Evolutionary conservation across 257 asterid genomes (phyloP).

Genomic region (Solanum phureja): DNA sequence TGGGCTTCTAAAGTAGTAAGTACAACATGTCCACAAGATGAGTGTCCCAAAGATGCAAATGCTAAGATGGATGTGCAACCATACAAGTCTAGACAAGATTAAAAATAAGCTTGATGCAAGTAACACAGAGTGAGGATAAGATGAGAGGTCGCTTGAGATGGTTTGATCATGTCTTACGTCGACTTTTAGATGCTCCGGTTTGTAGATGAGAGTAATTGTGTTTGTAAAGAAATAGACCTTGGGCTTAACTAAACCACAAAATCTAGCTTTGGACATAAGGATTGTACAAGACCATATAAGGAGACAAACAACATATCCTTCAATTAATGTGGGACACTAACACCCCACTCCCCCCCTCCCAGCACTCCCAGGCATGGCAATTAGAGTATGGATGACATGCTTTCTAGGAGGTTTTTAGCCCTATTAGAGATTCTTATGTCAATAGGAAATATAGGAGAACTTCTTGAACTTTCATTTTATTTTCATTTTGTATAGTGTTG

Average conservation of each 20-base stretch:
- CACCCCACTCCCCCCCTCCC: background rate
- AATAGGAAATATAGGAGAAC: background rate
- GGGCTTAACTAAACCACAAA: background rate
- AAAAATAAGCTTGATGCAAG: too few relatives aligned
- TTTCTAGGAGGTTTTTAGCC: background rate
- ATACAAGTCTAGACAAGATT: too few relatives aligned
- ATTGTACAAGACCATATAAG: background rate
- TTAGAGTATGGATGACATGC: background rate
- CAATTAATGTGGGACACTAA: background rate
- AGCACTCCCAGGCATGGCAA: background rate
- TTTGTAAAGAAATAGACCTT: too few relatives aligned
- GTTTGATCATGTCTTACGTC: too few relatives aligned
- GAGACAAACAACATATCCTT: background rate
- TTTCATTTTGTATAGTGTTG: background rate
- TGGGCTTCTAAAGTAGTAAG: too few relatives aligned
- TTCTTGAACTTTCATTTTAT: background rate
- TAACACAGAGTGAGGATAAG: too few relatives aligned
- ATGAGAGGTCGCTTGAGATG: too few relatives aligned
- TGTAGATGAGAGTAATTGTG: too few relatives aligned
- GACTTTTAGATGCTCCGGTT: too few relatives aligned
- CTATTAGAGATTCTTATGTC: background rate
- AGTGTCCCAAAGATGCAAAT: too few relatives aligned
- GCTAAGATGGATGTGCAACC: too few relatives aligned
- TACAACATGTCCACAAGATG: too few relatives aligned
- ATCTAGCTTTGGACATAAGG: background rate